phyloP scores from a whole-genome alignment of 2,329 filamentous ascomycete genomes.

The Apiospora phragmitis region DNA sequence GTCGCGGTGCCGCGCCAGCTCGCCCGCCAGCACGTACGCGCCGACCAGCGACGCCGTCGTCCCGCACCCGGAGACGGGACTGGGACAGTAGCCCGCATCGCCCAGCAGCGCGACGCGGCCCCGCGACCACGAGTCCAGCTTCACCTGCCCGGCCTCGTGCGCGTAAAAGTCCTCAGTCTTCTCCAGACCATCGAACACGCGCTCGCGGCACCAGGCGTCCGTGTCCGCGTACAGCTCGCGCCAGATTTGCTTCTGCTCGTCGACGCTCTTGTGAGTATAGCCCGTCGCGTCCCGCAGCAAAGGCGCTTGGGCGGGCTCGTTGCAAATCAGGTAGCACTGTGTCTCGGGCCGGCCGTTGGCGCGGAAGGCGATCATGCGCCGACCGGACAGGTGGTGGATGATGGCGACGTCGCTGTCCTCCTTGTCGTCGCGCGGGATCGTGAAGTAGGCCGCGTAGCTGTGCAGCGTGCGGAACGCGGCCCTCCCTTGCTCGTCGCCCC shows the following conservation, averaged over 20 bases:
- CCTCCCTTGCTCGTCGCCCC: constrained; percentile 28
- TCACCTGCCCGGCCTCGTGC: constrained; percentile 45
- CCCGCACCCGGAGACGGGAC: constrained; percentile 51
- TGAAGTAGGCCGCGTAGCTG: constrained; percentile 41
- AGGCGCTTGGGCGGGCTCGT: constrained; percentile 12
- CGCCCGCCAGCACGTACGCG: constrained; percentile 59
- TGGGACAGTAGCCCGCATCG: constrained; percentile 54
- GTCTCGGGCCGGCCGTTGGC: constrained; percentile 33
- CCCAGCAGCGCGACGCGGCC: constrained; percentile 53
- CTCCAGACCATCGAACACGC: constrained; percentile 17
- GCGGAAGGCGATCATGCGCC: constrained; percentile 39
- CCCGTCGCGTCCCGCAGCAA: constrained; percentile 13
- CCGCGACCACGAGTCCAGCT: constrained; percentile 41
- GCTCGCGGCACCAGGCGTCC: constrained; percentile 20
- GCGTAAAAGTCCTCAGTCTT: constrained; percentile 48
- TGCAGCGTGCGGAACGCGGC: constrained; percentile 30
- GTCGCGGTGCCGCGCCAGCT: constrained; percentile 37
- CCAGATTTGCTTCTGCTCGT: constrained; percentile 25
- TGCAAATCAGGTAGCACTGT: constrained; percentile 37
- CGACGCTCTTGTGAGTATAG: constrained; percentile 11
- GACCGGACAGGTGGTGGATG: constrained; percentile 35
- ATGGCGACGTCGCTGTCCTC: constrained; percentile 33
- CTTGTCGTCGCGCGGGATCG: constrained; percentile 30
- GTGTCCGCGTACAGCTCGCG: constrained; percentile 34
- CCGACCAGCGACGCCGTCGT: constrained; percentile 49